Percentiles rank a stretch among this genome's conserved stretches.
These are phyloP conservation scores for Clohesyomyces aquaticus DNA, from an alignment of 495 filamentous ascomycete genomes.

Conservation along the genomic window DNA sequence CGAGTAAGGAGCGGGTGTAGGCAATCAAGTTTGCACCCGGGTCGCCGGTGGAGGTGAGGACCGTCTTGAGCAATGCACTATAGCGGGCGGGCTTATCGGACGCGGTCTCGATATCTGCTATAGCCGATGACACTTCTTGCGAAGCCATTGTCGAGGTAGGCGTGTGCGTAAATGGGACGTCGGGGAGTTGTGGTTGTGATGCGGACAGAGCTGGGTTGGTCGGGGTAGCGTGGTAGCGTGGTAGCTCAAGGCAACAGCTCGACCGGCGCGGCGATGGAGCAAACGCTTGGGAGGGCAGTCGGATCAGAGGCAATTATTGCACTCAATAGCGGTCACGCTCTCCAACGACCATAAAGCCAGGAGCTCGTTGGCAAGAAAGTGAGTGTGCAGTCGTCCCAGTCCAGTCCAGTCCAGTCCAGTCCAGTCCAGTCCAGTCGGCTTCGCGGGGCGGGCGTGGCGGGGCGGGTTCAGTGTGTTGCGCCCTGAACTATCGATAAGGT, in stretches of 20 bases:
- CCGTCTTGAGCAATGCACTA: slow-evolving; percentile 66
- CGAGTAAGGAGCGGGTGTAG: slow-evolving; percentile 70
- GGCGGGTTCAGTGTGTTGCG: too few relatives aligned
- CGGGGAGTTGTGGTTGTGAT: neutral
- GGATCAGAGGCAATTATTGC: neutral
- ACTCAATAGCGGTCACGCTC: too few relatives aligned
- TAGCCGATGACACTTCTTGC: slow-evolving; percentile 58
- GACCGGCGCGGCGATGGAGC: too few relatives aligned
- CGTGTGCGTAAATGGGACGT: too few relatives aligned
- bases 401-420: too few relatives aligned
- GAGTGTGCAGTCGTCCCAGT: too few relatives aligned
- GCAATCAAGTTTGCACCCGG: slow-evolving; percentile 68
- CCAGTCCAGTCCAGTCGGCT: too few relatives aligned
- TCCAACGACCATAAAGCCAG: too few relatives aligned
- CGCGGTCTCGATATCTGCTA: slow-evolving; percentile 59
- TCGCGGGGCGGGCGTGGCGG: too few relatives aligned
- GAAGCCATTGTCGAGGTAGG: slow-evolving; percentile 56
- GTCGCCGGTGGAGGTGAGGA: slow-evolving; percentile 60
- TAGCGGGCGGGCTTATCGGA: slow-evolving; percentile 65
- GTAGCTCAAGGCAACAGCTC: slow-evolving; percentile 25
- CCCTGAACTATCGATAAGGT: slow-evolving; percentile 21
- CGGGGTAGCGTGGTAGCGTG: neutral
- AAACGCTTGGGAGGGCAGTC: neutral
- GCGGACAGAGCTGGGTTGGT: neutral
- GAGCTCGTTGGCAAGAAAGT: too few relatives aligned